Evolutionary conservation across 805 yeast genomes (phyloP), one percentile per base, ranked within the genome.

Genomic region (Yarrowia sp.): DNA sequence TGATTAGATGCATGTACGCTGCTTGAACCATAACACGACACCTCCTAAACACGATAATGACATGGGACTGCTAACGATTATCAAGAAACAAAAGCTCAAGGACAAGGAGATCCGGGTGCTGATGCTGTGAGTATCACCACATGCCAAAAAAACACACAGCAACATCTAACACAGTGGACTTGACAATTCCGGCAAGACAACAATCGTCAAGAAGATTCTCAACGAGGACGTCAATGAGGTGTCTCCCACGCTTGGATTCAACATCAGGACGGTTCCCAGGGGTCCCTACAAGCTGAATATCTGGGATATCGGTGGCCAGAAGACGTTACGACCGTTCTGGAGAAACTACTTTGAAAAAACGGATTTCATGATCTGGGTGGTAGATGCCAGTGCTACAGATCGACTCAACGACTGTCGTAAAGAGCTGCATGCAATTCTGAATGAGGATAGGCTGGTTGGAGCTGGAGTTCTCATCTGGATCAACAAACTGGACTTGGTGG

Each of bases 261-360:
- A 85, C 70, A 93, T 92, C 68, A 81, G 84, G 57, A 84, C 92
- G 1, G 71, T 89, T 1, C 71, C 74, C 0, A 75, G 78, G 13
- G 63, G 35, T n/a, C 68, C 69, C 11, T 72, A 69, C 64, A 74
- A 71, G 35, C 66, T 79, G 51, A 77, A 77, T 42, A 69, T 79
- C 17, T 79, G 81, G 98, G 97, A 90, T 72, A 86, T 92, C 11
- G 98, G 98, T 5, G 98, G 98, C 1, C 98, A 92, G 74, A 77
- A 81, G 50, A 83, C 93, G 1, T 78, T 92, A 45, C 78, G 98
- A 53, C 86, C 92, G 15, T 92, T 92, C 79, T 92, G 98, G 98
- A 86, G 89, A 70, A 93, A 92, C 76, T 92, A 93, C 74, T 92
- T 89, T 72, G 97, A 92, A 68, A 85, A 84, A 70, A 85, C 89